A percentile compares a stretch with the other conserved stretches of the same genome.
These are phyloP conservation scores for Lyophyllum semitale DNA, from an alignment of 768 basidiomycete genomes.

Conservation along the genomic window DNA sequence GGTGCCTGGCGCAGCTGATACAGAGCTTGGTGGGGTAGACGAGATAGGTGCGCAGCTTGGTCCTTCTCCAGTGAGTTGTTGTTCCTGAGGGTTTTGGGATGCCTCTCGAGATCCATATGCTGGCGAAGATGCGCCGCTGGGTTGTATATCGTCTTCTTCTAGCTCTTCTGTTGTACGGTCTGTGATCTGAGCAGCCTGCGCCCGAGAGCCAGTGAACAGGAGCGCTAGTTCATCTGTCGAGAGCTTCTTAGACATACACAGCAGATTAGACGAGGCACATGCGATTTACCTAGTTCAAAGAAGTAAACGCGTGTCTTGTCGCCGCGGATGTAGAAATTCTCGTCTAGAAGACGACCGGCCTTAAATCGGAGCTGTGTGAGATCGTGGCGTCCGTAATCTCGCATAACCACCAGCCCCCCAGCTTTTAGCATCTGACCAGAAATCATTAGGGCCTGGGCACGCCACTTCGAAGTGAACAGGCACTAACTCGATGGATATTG, in stretches of 20 bases:
- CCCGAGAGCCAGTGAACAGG: constrained; percentile 69
- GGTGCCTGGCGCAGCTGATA: neutral
- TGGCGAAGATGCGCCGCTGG: neutral
- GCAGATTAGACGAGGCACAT: neutral
- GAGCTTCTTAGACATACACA: neutral
- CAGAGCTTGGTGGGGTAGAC: neutral
- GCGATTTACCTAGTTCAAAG: constrained; percentile 74
- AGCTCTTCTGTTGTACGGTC: constrained; percentile 33
- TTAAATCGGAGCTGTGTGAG: constrained; percentile 95
- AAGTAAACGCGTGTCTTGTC: constrained; percentile 98
- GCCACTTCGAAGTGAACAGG: neutral
- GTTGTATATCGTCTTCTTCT: constrained; percentile 33
- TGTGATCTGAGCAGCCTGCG: constrained; percentile 33
- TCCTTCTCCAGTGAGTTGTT: neutral
- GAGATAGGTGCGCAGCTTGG: neutral
- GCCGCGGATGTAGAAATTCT: constrained; percentile 94
- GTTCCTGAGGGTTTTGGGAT: constrained; percentile 2
- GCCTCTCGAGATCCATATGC: constrained; percentile 3
- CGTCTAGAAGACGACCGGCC: constrained; percentile 80
- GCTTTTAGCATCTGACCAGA: constrained; percentile 81
- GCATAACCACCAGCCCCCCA: constrained; percentile 78
- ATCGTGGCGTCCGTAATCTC: constrained; percentile 96
- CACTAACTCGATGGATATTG: constrained; percentile 73
- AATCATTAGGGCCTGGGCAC: neutral
- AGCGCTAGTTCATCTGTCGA: constrained; percentile 72